A percentile compares a stretch with the other conserved stretches of the same genome.
Evolutionary conservation across 805 yeast species (phyloP).

Genomic region (Myxozyma nipponensis): DNA sequence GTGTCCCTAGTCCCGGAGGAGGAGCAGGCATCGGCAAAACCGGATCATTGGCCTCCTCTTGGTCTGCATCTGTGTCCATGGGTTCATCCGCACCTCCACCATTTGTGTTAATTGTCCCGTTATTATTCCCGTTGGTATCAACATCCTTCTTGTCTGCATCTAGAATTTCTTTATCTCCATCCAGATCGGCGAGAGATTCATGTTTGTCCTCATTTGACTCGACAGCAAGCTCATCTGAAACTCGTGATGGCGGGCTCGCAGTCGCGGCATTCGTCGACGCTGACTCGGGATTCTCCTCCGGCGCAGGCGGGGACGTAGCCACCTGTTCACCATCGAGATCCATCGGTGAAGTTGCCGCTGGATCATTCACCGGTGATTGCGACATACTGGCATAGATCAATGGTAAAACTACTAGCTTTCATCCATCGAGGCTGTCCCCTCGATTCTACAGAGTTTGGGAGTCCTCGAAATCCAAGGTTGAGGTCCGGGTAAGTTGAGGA

Average conservation of each 20-base stretch:
- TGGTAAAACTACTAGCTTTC: too few species aligned
- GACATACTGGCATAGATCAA: too few species aligned
- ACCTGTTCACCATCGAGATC: slow-evolving; percentile 13
- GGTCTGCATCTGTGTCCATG: slow-evolving; percentile 5
- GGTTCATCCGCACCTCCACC: slow-evolving; percentile 1
- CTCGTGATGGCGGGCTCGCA: slow-evolving; percentile 3
- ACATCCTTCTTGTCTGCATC: not conserved
- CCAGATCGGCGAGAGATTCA: slow-evolving; percentile 5
- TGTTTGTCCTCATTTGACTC: slow-evolving; percentile 8
- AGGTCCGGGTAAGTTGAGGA: too few species aligned
- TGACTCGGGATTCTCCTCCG: not conserved
- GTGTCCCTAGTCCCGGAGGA: slow-evolving; percentile 16
- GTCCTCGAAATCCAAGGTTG: too few species aligned
- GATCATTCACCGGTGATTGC: slow-evolving; percentile 10
- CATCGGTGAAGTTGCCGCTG: slow-evolving; percentile 20
- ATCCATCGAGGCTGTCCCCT: too few species aligned
- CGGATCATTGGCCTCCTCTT: not conserved
- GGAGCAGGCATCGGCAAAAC: not conserved
- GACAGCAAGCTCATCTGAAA: slow-evolving; percentile 3
- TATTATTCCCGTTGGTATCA: not conserved
- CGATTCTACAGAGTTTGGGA: too few species aligned
- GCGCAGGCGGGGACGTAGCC: slow-evolving; percentile 4
- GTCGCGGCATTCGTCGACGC: not conserved
- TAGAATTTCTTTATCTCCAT: slow-evolving; percentile 18
- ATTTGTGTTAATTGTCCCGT: not conserved